Percentiles rank a stretch among this genome's conserved stretches.
Conservation (phyloP, 768 basidiomycete species). For the Mycena crocata region DNA sequence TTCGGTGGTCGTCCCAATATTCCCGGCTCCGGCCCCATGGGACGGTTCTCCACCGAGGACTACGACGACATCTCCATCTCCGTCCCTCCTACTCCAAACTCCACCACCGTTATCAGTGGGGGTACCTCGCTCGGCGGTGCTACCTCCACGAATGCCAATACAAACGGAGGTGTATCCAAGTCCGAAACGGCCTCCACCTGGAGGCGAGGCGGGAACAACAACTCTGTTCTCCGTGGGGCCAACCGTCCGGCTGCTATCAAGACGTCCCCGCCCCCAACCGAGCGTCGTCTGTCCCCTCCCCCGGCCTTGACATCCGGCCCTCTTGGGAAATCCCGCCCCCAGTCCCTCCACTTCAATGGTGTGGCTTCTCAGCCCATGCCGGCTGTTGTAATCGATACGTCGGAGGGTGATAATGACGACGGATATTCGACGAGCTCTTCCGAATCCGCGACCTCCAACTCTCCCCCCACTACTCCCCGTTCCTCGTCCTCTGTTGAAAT, state of each 20-base stretch:
- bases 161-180: constrained; percentile 60
- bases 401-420: constrained; percentile 68
- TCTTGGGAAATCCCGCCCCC: constrained; percentile 64
- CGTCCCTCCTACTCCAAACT: constrained; percentile 67
- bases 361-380: constrained; percentile 63
- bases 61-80: constrained; percentile 56
- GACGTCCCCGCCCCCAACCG: constrained; percentile 77
- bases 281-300: constrained; percentile 61
- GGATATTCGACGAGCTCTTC: constrained; percentile 73
- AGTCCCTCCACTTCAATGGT: constrained; percentile 71
- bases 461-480: constrained; percentile 82
- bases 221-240: constrained; percentile 73
- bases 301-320: constrained; percentile 37
- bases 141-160: constrained; percentile 50
- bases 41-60: constrained; percentile 51
- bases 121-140: constrained; percentile 73
- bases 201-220: constrained; percentile 80
- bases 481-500: constrained; percentile 71
- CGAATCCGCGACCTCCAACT: constrained; percentile 58
- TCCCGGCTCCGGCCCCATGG: constrained; percentile 50
- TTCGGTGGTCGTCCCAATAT: constrained; percentile 78
- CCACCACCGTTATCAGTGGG: constrained; percentile 77
- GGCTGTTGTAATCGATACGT: constrained; percentile 66
- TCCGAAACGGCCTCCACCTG: constrained; percentile 84
- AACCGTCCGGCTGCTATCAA: constrained; percentile 70